Evolutionary conservation across 352 stramenopile species (phyloP), one percentile per base, ranked within the genome.

Genomic region (Globisporangium echinulatum): DNA sequence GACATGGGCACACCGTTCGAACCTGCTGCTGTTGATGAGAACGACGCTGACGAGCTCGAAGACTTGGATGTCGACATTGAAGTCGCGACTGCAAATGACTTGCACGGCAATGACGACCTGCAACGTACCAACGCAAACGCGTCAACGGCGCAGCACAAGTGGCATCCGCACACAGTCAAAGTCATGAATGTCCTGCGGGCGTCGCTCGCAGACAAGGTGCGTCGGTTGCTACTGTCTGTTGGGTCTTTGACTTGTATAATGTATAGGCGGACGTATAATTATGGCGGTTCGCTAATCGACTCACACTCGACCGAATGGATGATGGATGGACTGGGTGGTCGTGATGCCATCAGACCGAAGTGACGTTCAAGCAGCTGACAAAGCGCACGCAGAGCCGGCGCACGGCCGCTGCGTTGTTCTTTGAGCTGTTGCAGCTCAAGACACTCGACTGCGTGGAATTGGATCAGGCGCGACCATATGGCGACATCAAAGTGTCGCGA

Each of bases 361-460:
- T 95, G 39, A 94, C 81, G 17, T 96, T 94, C 75, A 85, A 93
- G 48, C 75, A 90, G 47, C 68, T 97, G 7, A 92, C 87, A 0
- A 89, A 92, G 61, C 77, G 87, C 48, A 94, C 82, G 5, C 72
- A 86, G 52, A 92, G 71, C 60, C 78, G 85, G 61, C 74, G 94
- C 49, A 98, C 91, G 52, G 96, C 94, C 25, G 89, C 93, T 10
- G 92, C 85, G 49, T 79, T 97, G 44, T 99, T 99, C 71, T 98
- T 99, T 62, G 95, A 99, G 69, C 78, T 98, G 15, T 81, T 99
- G 3, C 87, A 98, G 71, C 78, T 99, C n/a, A 98, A 99, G 74
- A 98, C 96, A 4, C 95, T 97, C 66, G 95, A 99, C 76, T 99
- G 96, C 71, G 88, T 99, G 39, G 87, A 98, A 56, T 67, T 99